A percentile compares a stretch with the other conserved stretches of the same genome.
Conservation (phyloP, 495 filamentous ascomycete genomes). For the Aspergillus cristatus region DNA sequence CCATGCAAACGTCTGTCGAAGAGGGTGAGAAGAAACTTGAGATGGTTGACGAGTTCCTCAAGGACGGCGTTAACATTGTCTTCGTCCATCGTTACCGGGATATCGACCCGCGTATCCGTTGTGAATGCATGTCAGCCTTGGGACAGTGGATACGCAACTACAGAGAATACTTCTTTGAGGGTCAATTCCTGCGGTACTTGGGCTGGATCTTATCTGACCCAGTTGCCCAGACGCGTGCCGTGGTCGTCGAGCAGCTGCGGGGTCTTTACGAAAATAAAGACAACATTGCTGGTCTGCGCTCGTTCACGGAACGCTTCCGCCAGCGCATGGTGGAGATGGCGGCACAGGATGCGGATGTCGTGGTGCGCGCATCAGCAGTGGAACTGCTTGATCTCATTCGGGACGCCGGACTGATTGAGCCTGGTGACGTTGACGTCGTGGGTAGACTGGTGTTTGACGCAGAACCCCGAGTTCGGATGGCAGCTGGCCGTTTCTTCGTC, state of each 20-base stretch:
- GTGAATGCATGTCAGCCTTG: conserved; percentile 74
- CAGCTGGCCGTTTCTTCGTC: conserved; percentile 82
- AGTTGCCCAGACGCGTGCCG: conserved; percentile 54
- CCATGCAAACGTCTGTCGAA: conserved; percentile 57
- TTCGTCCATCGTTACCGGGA: conserved; percentile 95
- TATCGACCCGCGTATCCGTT: conserved; percentile 76
- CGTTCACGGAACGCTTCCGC: conserved; percentile 85
- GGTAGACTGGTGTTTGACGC: conserved; percentile 81
- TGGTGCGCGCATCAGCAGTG: conserved; percentile 67
- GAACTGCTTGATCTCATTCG: conserved; percentile 73
- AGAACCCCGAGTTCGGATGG: conserved; percentile 72
- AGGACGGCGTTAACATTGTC: conserved; percentile 77
- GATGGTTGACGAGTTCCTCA: conserved; percentile 55
- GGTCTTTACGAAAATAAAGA: conserved; percentile 66
- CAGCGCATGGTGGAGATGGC: conserved; percentile 90
- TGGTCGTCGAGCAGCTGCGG: conserved; percentile 72
- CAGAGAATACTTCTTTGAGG: conserved; percentile 79
- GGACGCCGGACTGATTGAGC: conserved; percentile 77
- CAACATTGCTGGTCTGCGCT: conserved; percentile 65
- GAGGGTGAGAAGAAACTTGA: conserved; percentile 56
- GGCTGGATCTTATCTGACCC: conserved; percentile 90
- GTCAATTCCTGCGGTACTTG: conserved; percentile 79
- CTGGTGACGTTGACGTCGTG: conserved; percentile 77
- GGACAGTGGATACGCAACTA: conserved; percentile 79
- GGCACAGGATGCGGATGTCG: conserved; percentile 64